Evolutionary conservation across 257 asterid genomes (phyloP), one percentile per base, ranked within the genome.

Genomic region (Anisodus tanguticus): DNA sequence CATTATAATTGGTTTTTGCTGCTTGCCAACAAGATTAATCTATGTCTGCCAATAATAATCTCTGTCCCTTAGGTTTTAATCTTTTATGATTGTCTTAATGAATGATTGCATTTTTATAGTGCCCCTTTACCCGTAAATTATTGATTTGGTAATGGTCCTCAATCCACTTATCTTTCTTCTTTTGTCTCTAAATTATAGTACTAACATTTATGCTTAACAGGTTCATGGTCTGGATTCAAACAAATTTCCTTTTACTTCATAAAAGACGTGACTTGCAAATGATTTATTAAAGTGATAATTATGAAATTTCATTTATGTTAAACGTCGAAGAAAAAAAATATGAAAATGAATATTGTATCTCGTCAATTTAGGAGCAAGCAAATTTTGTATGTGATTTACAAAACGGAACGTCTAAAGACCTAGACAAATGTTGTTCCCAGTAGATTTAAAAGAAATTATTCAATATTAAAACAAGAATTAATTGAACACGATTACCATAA

Each of bases 271-370:
- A 22, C 26, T 22, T 22, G 26, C 26, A 22, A 22, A 22, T 22
- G 26, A 22, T 22, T 22, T 22, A 22, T 22, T 22, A 22, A 22
- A 22, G 26, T 8, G 8, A 0, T 5, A 64, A 37, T 67, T 66
- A 26, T 2, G 2, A 26, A 2, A 66, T 66, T 35, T 66, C n/a
- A 66, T 0, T 9, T 8, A 62, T 62, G 7, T 62, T 22, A 26
- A 64, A 0, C 1, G 0, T 12, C 35, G 8, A 9, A n/a, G 0
- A 35, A 15, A 13, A 68, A 6, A 68, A 0, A 39, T 0, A 2
- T 2, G 26, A 8, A 64, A 2, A 16, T 69, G 0, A 41, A 69
- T 9, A 69, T 3, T 3, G 16, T 39, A 4, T 39, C 2, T 4
- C 8, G 15, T 39, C 15, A 15, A 0, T 0, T 68, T 39, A 37